Percentiles rank a stretch among this genome's conserved stretches.
Evolutionary conservation across 805 yeast species (phyloP).

Genomic region (Millerago galiae): DNA sequence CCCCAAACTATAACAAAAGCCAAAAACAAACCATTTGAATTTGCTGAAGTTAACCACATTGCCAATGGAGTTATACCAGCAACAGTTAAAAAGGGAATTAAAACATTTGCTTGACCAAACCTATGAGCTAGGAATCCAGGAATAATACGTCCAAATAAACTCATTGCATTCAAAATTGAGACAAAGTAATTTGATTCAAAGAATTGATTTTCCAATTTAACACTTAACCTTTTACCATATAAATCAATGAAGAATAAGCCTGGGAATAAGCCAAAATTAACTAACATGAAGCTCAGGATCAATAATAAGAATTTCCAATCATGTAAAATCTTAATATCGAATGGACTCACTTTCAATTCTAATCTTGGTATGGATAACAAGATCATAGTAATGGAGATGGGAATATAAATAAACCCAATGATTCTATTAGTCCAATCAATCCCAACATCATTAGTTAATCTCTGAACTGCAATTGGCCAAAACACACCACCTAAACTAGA

Average conservation of each 20-base stretch:
- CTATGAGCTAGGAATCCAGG: conserved; percentile 43
- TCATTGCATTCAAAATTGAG: conserved; percentile 31
- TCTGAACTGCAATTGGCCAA: conserved; percentile 37
- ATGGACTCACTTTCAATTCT: conserved; percentile 23
- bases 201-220: conserved; percentile 1
- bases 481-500: conserved; percentile 48
- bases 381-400: conserved; percentile 24
- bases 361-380: conserved; percentile 25
- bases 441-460: conserved; percentile 35
- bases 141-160: conserved; percentile 43
- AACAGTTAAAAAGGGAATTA: conserved; percentile 25
- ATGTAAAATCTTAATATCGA: conserved; percentile 6
- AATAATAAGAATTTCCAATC: conserved; percentile 10
- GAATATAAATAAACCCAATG: conserved; percentile 24
- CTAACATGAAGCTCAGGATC: conserved; percentile 2
- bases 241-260: conserved; percentile 22
- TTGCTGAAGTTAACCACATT: conserved; percentile 28
- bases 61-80: conserved; percentile 28
- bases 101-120: conserved; percentile 39
- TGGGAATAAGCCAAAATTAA: conserved; percentile 29
- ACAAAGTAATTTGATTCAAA: conserved; percentile 6
- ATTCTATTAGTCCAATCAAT: conserved; percentile 41
- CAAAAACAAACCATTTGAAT: conserved; percentile 20
- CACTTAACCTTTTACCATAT: conserved; percentile 8
- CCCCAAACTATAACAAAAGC: conserved; percentile 29